Evolutionary conservation across 768 basidiomycete genomes (phyloP).

Genomic region (Xerocomellus intermedius): DNA sequence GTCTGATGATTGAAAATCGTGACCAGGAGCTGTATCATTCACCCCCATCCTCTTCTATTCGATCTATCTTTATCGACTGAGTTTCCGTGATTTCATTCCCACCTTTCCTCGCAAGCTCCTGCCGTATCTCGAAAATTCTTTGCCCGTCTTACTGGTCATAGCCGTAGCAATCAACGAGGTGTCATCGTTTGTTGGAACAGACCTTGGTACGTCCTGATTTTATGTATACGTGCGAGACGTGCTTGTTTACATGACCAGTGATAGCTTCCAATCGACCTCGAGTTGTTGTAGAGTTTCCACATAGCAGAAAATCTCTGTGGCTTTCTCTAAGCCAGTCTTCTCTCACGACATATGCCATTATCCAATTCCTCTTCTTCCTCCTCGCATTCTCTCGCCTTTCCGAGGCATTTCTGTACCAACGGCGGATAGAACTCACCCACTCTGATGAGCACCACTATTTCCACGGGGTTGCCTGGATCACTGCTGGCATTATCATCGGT

Average conservation of each 20-base stretch:
- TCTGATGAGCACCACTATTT: slow-evolving; percentile 48
- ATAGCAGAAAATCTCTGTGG: slow-evolving; percentile 41
- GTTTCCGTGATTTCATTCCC: slow-evolving; percentile 48
- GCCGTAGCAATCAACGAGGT: slow-evolving; percentile 56
- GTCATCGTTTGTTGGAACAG: slow-evolving; percentile 62
- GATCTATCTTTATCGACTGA: slow-evolving; percentile 59
- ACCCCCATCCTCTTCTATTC: slow-evolving; percentile 65
- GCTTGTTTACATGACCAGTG: slow-evolving; percentile 9
- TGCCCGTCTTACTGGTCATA: slow-evolving; percentile 55
- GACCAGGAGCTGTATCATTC: slow-evolving; percentile 52
- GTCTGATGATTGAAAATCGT: not conserved
- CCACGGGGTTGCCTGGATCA: slow-evolving; percentile 66
- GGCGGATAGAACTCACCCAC: slow-evolving; percentile 46
- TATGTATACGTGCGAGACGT: not conserved
- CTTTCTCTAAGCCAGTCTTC: slow-evolving; percentile 58
- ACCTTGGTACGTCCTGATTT: slow-evolving; percentile 45
- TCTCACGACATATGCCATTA: slow-evolving; percentile 55
- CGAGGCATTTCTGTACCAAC: slow-evolving; percentile 48
- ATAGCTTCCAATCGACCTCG: slow-evolving; percentile 13
- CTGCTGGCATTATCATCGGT: slow-evolving; percentile 58
- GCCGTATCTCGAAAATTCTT: slow-evolving; percentile 40
- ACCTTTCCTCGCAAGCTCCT: slow-evolving; percentile 51
- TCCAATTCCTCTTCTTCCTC: slow-evolving; percentile 58
- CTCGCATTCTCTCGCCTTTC: slow-evolving; percentile 59
- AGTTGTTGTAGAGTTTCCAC: slow-evolving; percentile 46